A percentile compares a stretch with the other conserved stretches of the same genome.
Evolutionary conservation across 2,329 filamentous ascomycete genomes (phyloP).

Genomic region (Acrocalymma vagum): DNA sequence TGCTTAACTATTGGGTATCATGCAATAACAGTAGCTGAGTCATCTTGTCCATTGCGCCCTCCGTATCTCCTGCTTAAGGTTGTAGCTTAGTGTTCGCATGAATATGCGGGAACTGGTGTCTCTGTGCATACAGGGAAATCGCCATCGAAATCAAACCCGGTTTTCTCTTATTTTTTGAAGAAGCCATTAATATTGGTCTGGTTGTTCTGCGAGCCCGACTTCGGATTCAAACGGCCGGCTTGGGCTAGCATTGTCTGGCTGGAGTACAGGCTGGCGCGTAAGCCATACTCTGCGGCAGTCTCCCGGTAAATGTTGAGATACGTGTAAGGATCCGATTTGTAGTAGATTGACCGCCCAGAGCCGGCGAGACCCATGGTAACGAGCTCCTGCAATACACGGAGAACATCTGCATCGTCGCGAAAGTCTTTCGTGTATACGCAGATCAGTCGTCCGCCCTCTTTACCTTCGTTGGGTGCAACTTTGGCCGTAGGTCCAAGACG

Average conservation of each 20-base stretch:
- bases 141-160: constrained; percentile 1
- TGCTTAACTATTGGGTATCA: too few species aligned
- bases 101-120: too few species aligned
- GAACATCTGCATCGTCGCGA: constrained; percentile 72
- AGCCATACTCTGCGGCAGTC: constrained; percentile 48
- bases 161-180: not conserved
- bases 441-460: constrained; percentile 64
- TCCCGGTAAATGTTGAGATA: constrained; percentile 50
- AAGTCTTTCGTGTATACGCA: constrained; percentile 85
- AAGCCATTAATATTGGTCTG: constrained; percentile 10
- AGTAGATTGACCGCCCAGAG: constrained; percentile 68
- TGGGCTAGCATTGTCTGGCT: constrained; percentile 47
- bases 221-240: constrained; percentile 12
- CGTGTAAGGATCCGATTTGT: constrained; percentile 73
- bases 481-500: constrained; percentile 78
- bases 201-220: constrained; percentile 18
- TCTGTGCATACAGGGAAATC: too few species aligned
- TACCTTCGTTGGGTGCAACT: constrained; percentile 66
- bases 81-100: too few species aligned
- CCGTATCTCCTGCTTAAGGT: too few species aligned
- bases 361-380: constrained; percentile 68
- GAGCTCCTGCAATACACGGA: constrained; percentile 70
- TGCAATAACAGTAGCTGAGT: too few species aligned
- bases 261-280: constrained; percentile 54
- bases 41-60: too few species aligned